Conservation (phyloP, 2,329 filamentous ascomycete genomes). For the Colletotrichum liriopes region DNA sequence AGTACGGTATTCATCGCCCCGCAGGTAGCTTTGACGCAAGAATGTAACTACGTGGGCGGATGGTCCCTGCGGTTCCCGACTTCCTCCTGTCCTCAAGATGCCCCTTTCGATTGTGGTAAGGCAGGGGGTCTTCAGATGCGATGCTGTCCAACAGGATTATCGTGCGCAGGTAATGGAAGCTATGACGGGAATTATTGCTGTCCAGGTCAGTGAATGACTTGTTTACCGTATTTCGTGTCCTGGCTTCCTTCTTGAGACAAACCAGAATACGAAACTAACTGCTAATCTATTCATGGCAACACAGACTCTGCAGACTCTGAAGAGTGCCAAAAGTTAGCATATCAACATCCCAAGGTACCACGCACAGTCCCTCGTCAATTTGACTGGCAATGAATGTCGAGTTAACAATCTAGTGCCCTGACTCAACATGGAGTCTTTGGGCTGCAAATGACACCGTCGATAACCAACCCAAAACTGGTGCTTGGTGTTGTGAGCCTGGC, state of each 20-base stretch:
- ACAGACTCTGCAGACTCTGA: neutral
- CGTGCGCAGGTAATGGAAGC: conserved; percentile 7
- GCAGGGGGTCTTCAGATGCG: conserved; percentile 1
- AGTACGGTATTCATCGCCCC: neutral
- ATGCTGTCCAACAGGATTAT: conserved; percentile 10
- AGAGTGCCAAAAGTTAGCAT: neutral
- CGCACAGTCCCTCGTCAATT: neutral
- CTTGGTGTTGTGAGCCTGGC: conserved; percentile 11
- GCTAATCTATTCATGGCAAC: neutral
- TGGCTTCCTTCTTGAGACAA: too few species aligned
- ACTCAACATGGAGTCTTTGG: conserved; percentile 8
- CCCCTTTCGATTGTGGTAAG: conserved; percentile 17
- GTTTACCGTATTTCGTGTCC: too few species aligned
- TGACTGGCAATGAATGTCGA: neutral
- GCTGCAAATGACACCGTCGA: neutral
- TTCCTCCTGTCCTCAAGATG: conserved; percentile 10
- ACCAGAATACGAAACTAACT: too few species aligned
- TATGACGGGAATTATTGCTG: conserved; percentile 13
- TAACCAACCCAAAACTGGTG: neutral
- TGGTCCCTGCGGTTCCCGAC: conserved; percentile 13
- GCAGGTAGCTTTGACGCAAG: neutral
- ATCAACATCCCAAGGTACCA: conserved; percentile 7
- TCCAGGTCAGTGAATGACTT: neutral
- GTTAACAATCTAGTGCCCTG: conserved; percentile 7
- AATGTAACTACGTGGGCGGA: conserved; percentile 7